Evolutionary conservation across 2,329 filamentous ascomycete species (phyloP), one percentile per base, ranked within the genome.

Genomic region (Xylaria sp.): DNA sequence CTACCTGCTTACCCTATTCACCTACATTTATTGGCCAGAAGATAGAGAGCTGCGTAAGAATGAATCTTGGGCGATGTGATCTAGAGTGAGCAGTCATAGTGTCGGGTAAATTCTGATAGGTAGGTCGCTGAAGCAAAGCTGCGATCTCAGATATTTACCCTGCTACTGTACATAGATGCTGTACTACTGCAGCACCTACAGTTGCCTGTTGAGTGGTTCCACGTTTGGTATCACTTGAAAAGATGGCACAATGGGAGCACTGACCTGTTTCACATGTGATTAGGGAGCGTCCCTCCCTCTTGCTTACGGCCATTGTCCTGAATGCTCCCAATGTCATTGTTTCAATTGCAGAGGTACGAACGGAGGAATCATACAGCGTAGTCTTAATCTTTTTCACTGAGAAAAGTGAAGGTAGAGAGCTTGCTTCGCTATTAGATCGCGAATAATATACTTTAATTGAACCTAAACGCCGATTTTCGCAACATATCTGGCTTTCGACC

Each of bases 391-490:
- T 17, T 8, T 17, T 14, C 7, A 28, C 19, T 9, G 21, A 14
- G 19, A 25, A 25, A 25, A 33, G 14, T 49, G 2, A 35, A 1
- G 17, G 21, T 4, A 21, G 9, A 50, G 46, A n/a, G 12, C 15
- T 23, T 9, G 31, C 7, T 23, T n/a, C 17, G 4, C 6, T 52
- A 37, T n/a, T 5, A 49, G 42, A 12, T 43, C 28, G 28, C 28
- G 2, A 38, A 25, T 21, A 31, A 7, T 14, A 5, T 14, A 25
- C 47, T 23, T 43, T n/a, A 9, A 19, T 31, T 42, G 45, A 21
- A 54, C 21, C 31, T 37, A 38, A 46, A 55, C 58, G 33, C 43
- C 45, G 23, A 52, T 51, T 45, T 38, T 14, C 25, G n/a, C 49
- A 46, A 54, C 33, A 46, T 38, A 50, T 31, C 17, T 47, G 15